These are phyloP conservation scores for Tricholoma hemisulphureum DNA, from an alignment of 768 basidiomycete genomes.

Conservation along the genomic window DNA sequence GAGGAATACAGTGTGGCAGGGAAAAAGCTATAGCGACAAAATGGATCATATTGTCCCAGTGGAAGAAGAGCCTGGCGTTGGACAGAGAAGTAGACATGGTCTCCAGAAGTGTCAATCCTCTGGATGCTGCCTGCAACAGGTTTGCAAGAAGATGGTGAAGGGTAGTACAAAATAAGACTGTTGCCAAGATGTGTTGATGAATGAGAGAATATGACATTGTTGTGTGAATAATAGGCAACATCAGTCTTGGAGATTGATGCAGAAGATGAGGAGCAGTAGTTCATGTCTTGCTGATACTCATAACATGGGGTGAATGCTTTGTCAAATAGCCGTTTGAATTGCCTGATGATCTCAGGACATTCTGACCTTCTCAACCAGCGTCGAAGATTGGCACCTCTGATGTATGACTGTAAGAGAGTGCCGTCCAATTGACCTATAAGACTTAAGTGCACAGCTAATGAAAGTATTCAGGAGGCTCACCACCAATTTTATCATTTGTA, in stretches of 20 bases:
- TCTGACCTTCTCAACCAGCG: no score
- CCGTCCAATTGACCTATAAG: no score
- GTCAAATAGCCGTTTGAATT: slow-evolving; percentile 5
- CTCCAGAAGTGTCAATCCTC: neutral
- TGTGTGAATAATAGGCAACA: neutral
- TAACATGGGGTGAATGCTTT: slow-evolving; percentile 2
- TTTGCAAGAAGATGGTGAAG: neutral
- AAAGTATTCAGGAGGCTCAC: no score
- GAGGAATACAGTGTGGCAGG: neutral
- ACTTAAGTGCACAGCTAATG: no score
- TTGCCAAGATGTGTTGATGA: slow-evolving; percentile 3
- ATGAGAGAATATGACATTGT: neutral
- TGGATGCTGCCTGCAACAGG: slow-evolving; percentile 2
- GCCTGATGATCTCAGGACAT: slow-evolving; percentile 7
- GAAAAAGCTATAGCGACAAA: neutral
- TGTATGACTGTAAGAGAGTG: no score
- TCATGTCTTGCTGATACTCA: neutral
- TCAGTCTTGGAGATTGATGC: neutral
- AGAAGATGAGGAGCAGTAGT: no score
- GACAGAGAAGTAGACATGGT: neutral
- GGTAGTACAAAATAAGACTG: no score
- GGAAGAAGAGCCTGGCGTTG: neutral
- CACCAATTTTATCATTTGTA: no score
- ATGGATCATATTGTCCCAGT: neutral
- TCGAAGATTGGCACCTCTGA: no score